Conservation (phyloP, 163 green algal species). For the Chloromonas sp. region DNA sequence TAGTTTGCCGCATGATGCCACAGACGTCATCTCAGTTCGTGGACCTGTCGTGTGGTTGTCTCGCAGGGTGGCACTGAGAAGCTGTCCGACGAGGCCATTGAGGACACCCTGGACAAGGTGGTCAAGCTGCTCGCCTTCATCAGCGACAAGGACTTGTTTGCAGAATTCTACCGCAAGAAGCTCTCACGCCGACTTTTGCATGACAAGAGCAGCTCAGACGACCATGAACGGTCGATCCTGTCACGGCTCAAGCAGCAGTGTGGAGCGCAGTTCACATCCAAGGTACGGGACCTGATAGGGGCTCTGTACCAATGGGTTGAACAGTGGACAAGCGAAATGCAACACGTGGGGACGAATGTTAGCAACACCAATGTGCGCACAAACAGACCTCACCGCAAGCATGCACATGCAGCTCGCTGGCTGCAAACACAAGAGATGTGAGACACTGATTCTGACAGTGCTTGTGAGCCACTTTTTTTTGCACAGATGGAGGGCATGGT, state of each 20-base stretch:
- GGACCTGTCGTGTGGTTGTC: no score
- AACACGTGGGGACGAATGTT: no score
- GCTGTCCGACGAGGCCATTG: conserved; percentile 88
- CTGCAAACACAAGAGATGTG: no score
- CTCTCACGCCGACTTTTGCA: conserved; percentile 62
- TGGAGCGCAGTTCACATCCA: conserved; percentile 95
- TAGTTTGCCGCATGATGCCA: no score
- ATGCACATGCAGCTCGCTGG: no score
- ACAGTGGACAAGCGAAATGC: no score
- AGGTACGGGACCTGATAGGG: conserved; percentile 36
- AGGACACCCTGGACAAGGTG: conserved; percentile 93
- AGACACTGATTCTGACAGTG: no score
- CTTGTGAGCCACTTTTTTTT: background rate
- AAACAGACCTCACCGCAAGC: no score
- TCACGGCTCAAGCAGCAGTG: conserved; percentile 97
- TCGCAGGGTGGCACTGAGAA: conserved; percentile 80
- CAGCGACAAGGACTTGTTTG: conserved; percentile 80
- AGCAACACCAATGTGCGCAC: no score
- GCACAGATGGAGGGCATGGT: conserved; percentile 98
- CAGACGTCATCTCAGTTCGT: no score
- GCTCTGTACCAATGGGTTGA: no score
- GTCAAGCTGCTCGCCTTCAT: conserved; percentile 97
- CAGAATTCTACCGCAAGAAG: conserved; percentile 93
- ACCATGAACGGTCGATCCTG: conserved; percentile 92
- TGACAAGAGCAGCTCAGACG: conserved; percentile 80